Base-by-base conservation (phyloP, 768 basidiomycete genomes). In the Terana coerulea region DNA sequence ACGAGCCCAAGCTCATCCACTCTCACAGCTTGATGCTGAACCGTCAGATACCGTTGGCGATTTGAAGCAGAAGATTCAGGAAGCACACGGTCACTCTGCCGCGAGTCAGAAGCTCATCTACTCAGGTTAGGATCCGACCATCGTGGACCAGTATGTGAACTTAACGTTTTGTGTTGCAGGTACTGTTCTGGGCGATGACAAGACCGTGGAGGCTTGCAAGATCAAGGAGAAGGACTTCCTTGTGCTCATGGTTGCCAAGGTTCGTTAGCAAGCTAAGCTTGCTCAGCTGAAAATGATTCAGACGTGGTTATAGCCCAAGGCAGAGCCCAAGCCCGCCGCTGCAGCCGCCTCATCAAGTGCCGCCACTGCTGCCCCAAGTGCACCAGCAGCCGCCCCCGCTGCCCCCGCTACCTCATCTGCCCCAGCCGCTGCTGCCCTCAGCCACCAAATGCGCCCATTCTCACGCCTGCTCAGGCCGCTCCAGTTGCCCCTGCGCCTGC, bases 181-280 rank as follows among this genome's bases (percentile, higher is more conserved):
- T 49, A 95, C 95, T 76, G 87, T 99, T 41, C 78, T 98, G 19
- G 65, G 81, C 9, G 94, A 99, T 67, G 81, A 83, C 52, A 95
- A 94, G 75, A 88, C 87, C 1, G 79, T 99, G 30, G 88, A 80
- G 60, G 86, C 88, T 40, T 89, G 87, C 63, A 83, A 87, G 48
- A 90, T 98, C 76, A 95, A 97, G 73, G 95, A 98, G 71, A 98
- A 97, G 74, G 95, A 97, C 68, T 99, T 99, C 73, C 73, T 98
- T 54, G 97, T 99, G n/a, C 82, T 99, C 36, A 99, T 98, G 95
- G 91, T 98, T 29, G 82, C 93, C 45, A 98, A 97, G 83, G 95
- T 95, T 56, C 45, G 73, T 61, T n/a, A n/a, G n/a, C n/a, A n/a
- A n/a, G n/a, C n/a, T n/a, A n/a, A 42, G 26, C 10, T 6, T 8